Conservation (phyloP, 192 early-diverging fungal genomes). For the Diversispora epigaea region DNA sequence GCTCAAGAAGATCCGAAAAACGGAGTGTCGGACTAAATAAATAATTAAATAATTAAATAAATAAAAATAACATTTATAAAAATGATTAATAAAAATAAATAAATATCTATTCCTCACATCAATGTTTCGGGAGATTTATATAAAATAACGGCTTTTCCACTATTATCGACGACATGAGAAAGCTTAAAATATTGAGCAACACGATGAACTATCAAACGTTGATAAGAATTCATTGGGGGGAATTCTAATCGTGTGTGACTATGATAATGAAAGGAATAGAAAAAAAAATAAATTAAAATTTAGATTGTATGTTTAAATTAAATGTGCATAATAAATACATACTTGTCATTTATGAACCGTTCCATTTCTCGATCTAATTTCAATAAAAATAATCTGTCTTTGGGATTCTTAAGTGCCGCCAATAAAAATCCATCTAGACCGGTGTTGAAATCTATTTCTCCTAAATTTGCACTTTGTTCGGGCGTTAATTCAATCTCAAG, state of each 20-base stretch:
- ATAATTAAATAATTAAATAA: background rate
- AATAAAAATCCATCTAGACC: conserved; percentile 63
- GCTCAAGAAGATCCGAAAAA: conserved; percentile 50
- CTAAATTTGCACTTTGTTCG: conserved; percentile 18
- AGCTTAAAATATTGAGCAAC: conserved; percentile 69
- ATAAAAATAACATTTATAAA: background rate
- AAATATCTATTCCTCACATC: conserved; percentile 48
- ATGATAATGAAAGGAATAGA: background rate
- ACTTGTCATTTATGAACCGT: conserved; percentile 56
- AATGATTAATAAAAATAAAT: background rate
- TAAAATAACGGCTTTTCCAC: conserved; percentile 53
- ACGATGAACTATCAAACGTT: conserved; percentile 70
- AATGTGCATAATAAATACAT: conserved; percentile 40
- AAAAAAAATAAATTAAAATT: conserved; percentile 5
- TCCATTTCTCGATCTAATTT: conserved; percentile 67
- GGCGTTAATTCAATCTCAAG: conserved; percentile 4
- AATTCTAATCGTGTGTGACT: conserved; percentile 61
- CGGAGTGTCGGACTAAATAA: conserved; percentile 41
- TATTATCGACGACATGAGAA: conserved; percentile 58
- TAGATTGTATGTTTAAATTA: no score
- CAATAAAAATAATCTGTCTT: conserved; percentile 67
- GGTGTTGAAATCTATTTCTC: conserved; percentile 33
- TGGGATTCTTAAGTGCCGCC: conserved; percentile 58
- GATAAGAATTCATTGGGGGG: conserved; percentile 71
- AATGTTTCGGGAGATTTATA: conserved; percentile 56